Percentiles rank a stretch among this genome's conserved stretches.
These are phyloP conservation scores for Gossypium davidsonii DNA, from an alignment of 441 rosid genomes.

Conservation along the genomic window DNA sequence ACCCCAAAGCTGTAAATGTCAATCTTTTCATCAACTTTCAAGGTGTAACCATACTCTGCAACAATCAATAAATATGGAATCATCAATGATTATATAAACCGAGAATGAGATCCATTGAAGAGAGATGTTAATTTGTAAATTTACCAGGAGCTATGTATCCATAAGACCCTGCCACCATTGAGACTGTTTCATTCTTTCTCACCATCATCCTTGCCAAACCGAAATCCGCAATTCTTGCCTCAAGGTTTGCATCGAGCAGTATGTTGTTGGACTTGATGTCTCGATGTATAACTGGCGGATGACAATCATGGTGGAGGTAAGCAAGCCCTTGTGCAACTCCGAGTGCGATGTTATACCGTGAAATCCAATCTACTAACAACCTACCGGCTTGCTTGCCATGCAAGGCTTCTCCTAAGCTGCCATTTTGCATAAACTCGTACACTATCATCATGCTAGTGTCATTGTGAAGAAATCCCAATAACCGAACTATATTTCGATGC, in stretches of 20 bases:
- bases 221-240: slow-evolving; percentile 56
- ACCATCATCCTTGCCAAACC: slow-evolving; percentile 58
- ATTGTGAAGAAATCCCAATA: slow-evolving; percentile 45
- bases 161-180: slow-evolving; percentile 59
- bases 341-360: slow-evolving; percentile 46
- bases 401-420: slow-evolving; percentile 53
- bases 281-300: slow-evolving; percentile 50
- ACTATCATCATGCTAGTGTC: slow-evolving; percentile 44
- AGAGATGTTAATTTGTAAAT: background rate
- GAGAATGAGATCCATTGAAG: background rate
- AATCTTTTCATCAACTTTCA: slow-evolving; percentile 78
- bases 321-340: slow-evolving; percentile 57
- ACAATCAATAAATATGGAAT: background rate
- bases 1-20: slow-evolving; percentile 84
- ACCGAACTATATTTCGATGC: slow-evolving; percentile 27
- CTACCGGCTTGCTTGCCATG: slow-evolving; percentile 47
- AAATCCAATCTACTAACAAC: slow-evolving; percentile 55
- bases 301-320: slow-evolving; percentile 61
- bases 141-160: slow-evolving; percentile 63
- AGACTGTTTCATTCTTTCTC: slow-evolving; percentile 51
- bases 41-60: slow-evolving; percentile 79
- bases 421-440: slow-evolving; percentile 53
- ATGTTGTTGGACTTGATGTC: slow-evolving; percentile 55
- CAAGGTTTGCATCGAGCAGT: slow-evolving; percentile 46
- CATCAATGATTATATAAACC: background rate